phyloP scores from a whole-genome alignment of 2,329 filamentous ascomycete species.

The Hypoxylon sp. region DNA sequence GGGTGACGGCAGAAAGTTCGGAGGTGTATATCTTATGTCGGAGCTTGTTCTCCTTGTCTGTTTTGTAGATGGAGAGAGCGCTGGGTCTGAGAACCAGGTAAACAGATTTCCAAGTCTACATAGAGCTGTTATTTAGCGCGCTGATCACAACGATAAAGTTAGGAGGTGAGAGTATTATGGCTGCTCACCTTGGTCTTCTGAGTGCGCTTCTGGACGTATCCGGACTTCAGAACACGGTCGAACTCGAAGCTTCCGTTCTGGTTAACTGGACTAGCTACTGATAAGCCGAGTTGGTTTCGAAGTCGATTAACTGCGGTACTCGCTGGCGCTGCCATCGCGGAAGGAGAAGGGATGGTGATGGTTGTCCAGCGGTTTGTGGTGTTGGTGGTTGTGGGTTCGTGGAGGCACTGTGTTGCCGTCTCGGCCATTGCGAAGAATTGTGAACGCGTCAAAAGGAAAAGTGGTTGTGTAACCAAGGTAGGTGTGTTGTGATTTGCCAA shows the following conservation, averaged over 20 bases:
- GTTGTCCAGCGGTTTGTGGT: slow-evolving; percentile 49
- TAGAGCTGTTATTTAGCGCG: slow-evolving; percentile 20
- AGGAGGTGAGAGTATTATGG: slow-evolving; percentile 7
- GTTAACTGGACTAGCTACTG: slow-evolving; percentile 87
- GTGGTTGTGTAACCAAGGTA: background rate
- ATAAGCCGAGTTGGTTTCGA: slow-evolving; percentile 65
- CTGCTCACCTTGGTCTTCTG: slow-evolving; percentile 87
- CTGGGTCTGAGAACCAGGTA: slow-evolving; percentile 93
- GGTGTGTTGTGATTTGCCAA: slow-evolving; percentile 11
- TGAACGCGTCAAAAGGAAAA: slow-evolving; percentile 13
- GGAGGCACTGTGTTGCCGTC: slow-evolving; percentile 47
- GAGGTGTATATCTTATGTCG: slow-evolving; percentile 89
- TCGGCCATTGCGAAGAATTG: slow-evolving; percentile 41
- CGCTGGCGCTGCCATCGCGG: slow-evolving; percentile 47
- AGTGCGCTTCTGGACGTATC: slow-evolving; percentile 87
- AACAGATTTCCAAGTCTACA: slow-evolving; percentile 87
- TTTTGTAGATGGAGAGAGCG: slow-evolving; percentile 92
- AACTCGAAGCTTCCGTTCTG: slow-evolving; percentile 97
- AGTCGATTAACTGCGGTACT: slow-evolving; percentile 52
- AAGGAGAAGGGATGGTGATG: slow-evolving; percentile 48
- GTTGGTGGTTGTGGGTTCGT: slow-evolving; percentile 40
- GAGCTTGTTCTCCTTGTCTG: slow-evolving; percentile 89
- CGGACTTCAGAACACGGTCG: slow-evolving; percentile 92
- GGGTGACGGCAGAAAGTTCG: slow-evolving; percentile 91
- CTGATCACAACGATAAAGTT: slow-evolving; percentile 29